Conservation (phyloP, 805 yeast genomes). For the Monosporozyma aerobia region DNA sequence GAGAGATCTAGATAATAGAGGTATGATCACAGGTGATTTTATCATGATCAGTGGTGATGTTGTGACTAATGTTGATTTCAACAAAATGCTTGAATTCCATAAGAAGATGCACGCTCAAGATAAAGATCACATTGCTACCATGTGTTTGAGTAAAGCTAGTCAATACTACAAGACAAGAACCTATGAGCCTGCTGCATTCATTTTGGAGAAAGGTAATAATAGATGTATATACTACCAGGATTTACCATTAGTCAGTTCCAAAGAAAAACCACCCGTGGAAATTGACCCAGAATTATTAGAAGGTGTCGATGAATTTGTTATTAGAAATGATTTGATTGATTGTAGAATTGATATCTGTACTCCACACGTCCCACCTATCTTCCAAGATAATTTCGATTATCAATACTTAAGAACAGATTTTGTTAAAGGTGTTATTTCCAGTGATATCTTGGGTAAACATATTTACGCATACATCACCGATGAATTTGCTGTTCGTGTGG, state of each 20-base stretch:
- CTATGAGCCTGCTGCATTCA: conserved; percentile 75
- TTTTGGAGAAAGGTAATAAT: conserved; percentile 62
- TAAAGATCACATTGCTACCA: conserved; percentile 87
- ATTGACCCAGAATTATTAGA: conserved; percentile 81
- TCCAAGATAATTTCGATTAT: conserved; percentile 94
- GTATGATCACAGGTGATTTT: conserved; percentile 83
- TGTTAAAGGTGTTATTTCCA: conserved; percentile 79
- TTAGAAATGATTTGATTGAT: conserved; percentile 90
- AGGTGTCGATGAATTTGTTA: conserved; percentile 59
- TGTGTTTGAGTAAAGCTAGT: conserved; percentile 81
- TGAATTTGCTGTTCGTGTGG: conserved; percentile 90
- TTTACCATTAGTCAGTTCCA: conserved; percentile 47
- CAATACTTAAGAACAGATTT: conserved; percentile 80
- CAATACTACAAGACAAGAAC: conserved; percentile 81
- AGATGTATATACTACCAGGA: conserved; percentile 81
- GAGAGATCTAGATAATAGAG: conserved; percentile 90
- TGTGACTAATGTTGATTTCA: conserved; percentile 81
- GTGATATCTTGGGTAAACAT: conserved; percentile 83
- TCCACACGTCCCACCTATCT: conserved; percentile 87
- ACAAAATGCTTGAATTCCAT: conserved; percentile 64
- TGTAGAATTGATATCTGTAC: conserved; percentile 95
- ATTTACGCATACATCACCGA: conserved; percentile 81
- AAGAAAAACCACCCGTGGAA: conserved; percentile 40
- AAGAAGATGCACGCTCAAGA: conserved; percentile 61
- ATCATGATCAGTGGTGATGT: conserved; percentile 89